phyloP scores from a whole-genome alignment of 2,329 filamentous ascomycete species.

The Calonectria fujianensis region DNA sequence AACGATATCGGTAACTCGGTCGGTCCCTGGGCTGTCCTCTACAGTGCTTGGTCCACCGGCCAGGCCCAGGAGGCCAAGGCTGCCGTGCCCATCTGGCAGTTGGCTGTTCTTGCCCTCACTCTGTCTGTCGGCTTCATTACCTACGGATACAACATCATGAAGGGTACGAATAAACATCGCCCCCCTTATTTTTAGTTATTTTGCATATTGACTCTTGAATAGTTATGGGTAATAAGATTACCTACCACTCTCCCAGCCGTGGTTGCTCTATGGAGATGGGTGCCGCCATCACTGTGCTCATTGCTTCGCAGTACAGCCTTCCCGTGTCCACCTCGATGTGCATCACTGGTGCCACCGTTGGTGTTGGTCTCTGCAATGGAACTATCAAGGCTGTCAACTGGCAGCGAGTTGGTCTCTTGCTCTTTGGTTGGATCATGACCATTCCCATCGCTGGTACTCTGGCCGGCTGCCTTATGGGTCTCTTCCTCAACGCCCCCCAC shows the following conservation, averaged over 20 bases:
- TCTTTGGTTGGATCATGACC: conserved; percentile 76
- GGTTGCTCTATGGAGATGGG: conserved; percentile 87
- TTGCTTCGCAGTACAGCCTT: conserved; percentile 84
- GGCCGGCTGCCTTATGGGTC: conserved; percentile 63
- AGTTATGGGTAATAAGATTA: conserved; percentile 90
- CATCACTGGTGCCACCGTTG: conserved; percentile 86
- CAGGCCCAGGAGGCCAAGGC: conserved; percentile 61
- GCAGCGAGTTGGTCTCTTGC: conserved; percentile 80
- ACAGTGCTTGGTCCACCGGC: conserved; percentile 80
- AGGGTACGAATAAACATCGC: neutral
- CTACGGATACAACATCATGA: conserved; percentile 21
- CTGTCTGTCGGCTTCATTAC: conserved; percentile 20
- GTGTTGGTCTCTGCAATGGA: conserved; percentile 86
- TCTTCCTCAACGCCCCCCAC: conserved; percentile 64
- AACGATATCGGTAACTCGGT: conserved; percentile 86
- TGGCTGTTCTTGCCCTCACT: conserved; percentile 14
- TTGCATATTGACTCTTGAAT: neutral
- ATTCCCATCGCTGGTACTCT: conserved; percentile 65
- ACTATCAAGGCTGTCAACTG: conserved; percentile 84
- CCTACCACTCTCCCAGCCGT: conserved; percentile 76
- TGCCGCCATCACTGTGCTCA: conserved; percentile 83
- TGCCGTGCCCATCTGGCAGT: conserved; percentile 11
- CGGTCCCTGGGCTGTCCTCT: conserved; percentile 82
- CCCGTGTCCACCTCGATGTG: conserved; percentile 88
- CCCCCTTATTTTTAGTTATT: neutral